These are phyloP conservation scores for Lithohypha guttulata DNA, from an alignment of 2,329 filamentous ascomycete genomes.

Conservation along the genomic window DNA sequence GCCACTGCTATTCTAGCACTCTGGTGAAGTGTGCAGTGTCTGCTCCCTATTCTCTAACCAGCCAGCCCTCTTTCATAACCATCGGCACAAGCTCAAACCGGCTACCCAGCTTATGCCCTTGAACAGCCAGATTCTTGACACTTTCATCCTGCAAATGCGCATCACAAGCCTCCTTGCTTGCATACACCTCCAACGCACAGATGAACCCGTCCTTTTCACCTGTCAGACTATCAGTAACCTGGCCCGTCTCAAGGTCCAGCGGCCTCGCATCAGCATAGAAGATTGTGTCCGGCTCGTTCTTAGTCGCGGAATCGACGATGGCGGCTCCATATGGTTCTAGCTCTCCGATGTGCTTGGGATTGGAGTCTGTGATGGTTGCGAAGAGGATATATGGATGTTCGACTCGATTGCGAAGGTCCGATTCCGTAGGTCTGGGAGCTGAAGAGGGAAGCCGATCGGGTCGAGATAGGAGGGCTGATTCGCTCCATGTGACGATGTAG, in stretches of 20 bases:
- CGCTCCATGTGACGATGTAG: constrained; percentile 1
- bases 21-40: no score
- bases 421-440: background rate
- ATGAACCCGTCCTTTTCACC: background rate
- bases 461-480: background rate
- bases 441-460: background rate
- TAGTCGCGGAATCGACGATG: background rate
- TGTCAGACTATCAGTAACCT: background rate
- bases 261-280: constrained; percentile 4
- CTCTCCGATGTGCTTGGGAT: background rate
- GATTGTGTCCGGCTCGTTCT: constrained; percentile 8
- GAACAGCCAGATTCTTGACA: background rate
- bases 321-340: constrained; percentile 6
- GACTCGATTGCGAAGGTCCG: background rate
- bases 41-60: constrained; percentile 2
- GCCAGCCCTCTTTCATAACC: constrained; percentile 3
- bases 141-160: constrained; percentile 4
- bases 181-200: constrained; percentile 4
- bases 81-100: background rate
- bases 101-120: background rate
- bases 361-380: constrained; percentile 1
- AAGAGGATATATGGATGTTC: constrained; percentile 5
- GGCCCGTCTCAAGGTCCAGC: background rate
- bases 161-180: constrained; percentile 2
- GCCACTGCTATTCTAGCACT: no score